These are phyloP conservation scores for Penicillium simplicissimum DNA, from an alignment of 495 filamentous ascomycete species.

Conservation along the genomic window DNA sequence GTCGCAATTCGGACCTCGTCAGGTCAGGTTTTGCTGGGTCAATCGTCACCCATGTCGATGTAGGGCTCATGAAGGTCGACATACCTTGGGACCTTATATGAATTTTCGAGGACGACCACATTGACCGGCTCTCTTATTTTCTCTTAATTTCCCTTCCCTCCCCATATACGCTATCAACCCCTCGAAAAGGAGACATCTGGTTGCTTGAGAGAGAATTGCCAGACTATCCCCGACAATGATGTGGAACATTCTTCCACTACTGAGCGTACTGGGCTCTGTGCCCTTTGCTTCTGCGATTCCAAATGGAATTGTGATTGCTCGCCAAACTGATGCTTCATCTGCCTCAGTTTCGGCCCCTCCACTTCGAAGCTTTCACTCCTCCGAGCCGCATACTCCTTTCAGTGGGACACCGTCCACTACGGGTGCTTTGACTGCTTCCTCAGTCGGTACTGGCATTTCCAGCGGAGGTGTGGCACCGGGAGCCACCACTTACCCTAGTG, in stretches of 20 bases:
- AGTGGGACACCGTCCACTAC: conserved; percentile 59
- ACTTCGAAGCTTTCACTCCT: conserved; percentile 27
- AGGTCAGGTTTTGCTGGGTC: neutral
- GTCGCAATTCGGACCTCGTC: neutral
- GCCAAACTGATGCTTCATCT: neutral
- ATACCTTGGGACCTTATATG: neutral
- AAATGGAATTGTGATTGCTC: conserved; percentile 9
- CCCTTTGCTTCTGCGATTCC: conserved; percentile 16
- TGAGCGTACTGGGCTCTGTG: conserved; percentile 24
- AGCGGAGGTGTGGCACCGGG: conserved; percentile 43
- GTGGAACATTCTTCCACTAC: conserved; percentile 9
- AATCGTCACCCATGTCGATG: neutral
- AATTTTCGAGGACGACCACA: neutral
- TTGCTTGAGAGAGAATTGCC: neutral
- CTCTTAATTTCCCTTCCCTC: neutral
- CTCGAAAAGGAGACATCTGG: neutral
- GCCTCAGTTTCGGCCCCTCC: conserved; percentile 17
- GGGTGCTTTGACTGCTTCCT: conserved; percentile 55
- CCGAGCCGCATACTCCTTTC: conserved; percentile 52
- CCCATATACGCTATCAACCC: neutral
- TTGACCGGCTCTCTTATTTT: neutral
- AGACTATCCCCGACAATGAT: conserved; percentile 7
- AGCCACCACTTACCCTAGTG: conserved; percentile 64
- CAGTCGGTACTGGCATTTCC: conserved; percentile 51
- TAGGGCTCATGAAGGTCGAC: neutral